Conservation (phyloP, 139 green algal genomes). For the Chlorella sp. region DNA sequence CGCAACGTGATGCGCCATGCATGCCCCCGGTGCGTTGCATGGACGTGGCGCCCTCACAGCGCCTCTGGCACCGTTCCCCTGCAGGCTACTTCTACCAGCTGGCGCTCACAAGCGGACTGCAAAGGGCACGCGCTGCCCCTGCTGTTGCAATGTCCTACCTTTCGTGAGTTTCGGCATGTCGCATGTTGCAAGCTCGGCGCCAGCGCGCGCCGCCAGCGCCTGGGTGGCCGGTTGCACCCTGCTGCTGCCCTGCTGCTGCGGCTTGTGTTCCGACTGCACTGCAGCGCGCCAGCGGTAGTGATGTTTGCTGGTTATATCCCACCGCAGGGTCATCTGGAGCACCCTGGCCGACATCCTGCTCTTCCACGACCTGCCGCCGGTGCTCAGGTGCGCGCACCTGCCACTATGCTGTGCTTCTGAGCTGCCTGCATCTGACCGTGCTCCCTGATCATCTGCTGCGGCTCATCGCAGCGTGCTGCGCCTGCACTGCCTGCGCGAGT, state of each 20-base stretch:
- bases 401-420: too few relatives aligned
- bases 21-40: too few relatives aligned
- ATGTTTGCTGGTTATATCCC: neutral
- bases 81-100: slow-evolving; percentile 44
- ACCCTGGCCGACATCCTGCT: slow-evolving; percentile 25
- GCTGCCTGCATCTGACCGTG: too few relatives aligned
- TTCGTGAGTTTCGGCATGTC: neutral
- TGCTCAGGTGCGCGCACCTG: slow-evolving; percentile 7
- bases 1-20: too few relatives aligned
- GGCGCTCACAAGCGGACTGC: slow-evolving; percentile 37
- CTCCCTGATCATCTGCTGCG: too few relatives aligned
- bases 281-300: neutral
- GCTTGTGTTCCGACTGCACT: neutral
- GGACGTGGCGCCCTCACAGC: too few relatives aligned
- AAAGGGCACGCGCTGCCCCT: slow-evolving; percentile 24
- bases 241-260: neutral
- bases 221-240: neutral
- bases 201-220: too few relatives aligned
- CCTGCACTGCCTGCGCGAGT: too few relatives aligned
- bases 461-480: too few relatives aligned
- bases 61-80: neutral
- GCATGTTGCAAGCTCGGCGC: neutral
- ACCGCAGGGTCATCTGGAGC: slow-evolving; percentile 42
- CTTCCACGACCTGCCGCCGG: slow-evolving; percentile 11
- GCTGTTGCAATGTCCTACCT: slow-evolving; percentile 49